A percentile compares a stretch with the other conserved stretches of the same genome.
phyloP scores from a whole-genome alignment of 108 stramenopile species.

The Aurantiochytrium sp. region DNA sequence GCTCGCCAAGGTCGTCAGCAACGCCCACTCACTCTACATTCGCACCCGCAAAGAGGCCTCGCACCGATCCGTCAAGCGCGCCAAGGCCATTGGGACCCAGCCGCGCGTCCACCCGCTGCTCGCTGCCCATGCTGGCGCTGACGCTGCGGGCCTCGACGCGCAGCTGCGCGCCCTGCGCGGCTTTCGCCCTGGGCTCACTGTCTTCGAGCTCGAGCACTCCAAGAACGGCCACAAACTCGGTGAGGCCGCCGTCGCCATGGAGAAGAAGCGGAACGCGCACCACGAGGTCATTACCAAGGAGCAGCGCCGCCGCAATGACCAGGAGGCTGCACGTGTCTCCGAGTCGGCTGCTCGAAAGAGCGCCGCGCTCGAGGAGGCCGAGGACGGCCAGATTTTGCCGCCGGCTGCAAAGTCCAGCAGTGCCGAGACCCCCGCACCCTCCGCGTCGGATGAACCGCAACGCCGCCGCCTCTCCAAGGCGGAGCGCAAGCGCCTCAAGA shows the following conservation, averaged over 20 bases:
- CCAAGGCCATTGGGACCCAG: background rate
- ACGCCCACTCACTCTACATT: slow-evolving; percentile 90
- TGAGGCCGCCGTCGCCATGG: background rate
- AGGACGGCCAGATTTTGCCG: too few relatives aligned
- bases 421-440: too few relatives aligned
- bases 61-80: background rate
- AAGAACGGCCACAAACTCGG: background rate
- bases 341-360: background rate
- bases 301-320: background rate
- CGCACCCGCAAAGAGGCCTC: slow-evolving; percentile 81
- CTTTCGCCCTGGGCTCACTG: slow-evolving; percentile 16
- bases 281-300: background rate
- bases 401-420: too few relatives aligned
- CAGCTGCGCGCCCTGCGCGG: background rate
- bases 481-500: slow-evolving; percentile 79
- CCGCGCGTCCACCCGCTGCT: background rate
- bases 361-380: background rate
- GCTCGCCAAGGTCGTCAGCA: slow-evolving; percentile 40
- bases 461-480: slow-evolving; percentile 83
- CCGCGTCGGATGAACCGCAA: background rate
- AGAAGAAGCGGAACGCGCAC: background rate
- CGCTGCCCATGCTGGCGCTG: background rate
- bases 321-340: background rate
- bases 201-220: slow-evolving; percentile 29
- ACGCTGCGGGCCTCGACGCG: background rate